Evolutionary conservation across 805 yeast species (phyloP).

Genomic region (Hyphopichia homilentoma): DNA sequence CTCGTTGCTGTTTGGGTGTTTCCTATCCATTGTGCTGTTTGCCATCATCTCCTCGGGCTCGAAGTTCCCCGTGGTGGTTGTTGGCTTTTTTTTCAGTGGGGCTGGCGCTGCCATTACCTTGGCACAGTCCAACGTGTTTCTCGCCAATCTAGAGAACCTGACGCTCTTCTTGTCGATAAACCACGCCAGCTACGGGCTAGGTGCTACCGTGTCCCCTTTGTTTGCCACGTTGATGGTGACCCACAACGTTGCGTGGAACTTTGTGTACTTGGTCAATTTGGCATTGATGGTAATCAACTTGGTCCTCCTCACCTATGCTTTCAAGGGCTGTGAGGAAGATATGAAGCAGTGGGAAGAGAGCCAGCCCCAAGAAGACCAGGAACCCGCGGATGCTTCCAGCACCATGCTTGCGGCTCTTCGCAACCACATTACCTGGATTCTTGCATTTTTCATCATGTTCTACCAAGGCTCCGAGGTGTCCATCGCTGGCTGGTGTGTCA

Average conservation of each 20-base stretch:
- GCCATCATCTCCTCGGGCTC: conserved; percentile 47
- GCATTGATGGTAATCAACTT: conserved; percentile 34
- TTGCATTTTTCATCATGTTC: conserved; percentile 52
- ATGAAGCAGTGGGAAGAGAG: conserved; percentile 31
- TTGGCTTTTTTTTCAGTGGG: conserved; percentile 57
- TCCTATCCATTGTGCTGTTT: conserved; percentile 36
- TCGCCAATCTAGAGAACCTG: conserved; percentile 47
- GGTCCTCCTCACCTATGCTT: conserved; percentile 37
- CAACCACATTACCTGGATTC: conserved; percentile 40
- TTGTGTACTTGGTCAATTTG: conserved; percentile 47
- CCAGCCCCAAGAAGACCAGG: background rate
- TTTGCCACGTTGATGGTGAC: conserved; percentile 52
- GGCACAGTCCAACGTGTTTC: conserved; percentile 50
- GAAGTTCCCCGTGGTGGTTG: conserved; percentile 44
- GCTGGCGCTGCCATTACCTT: conserved; percentile 48
- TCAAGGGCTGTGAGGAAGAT: conserved; percentile 47
- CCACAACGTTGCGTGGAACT: conserved; percentile 52
- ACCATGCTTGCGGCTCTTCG: conserved; percentile 36
- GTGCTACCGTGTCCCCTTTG: conserved; percentile 69
- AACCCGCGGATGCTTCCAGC: background rate
- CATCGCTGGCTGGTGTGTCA: conserved; percentile 68
- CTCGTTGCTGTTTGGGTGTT: conserved; percentile 36
- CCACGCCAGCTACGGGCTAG: conserved; percentile 71
- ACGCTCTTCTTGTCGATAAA: conserved; percentile 57
- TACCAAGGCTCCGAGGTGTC: conserved; percentile 71